phyloP scores from a whole-genome alignment of 208 protist species.

The Leishmania aethiopica region DNA sequence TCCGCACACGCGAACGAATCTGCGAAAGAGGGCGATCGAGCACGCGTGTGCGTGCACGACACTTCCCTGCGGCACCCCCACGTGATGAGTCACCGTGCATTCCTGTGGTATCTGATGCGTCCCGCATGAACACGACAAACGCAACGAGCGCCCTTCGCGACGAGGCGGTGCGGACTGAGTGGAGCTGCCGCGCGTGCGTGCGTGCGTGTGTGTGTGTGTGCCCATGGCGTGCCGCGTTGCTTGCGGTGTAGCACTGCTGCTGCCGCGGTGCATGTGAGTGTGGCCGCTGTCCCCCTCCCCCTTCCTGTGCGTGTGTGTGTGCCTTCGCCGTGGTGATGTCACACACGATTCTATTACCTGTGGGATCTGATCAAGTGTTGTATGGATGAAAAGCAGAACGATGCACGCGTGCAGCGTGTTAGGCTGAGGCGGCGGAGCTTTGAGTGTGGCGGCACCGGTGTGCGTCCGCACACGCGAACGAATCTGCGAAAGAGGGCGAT shows the following conservation, averaged over 20 bases:
- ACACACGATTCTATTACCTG: constrained; percentile 45
- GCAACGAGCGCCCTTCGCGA: constrained; percentile 43
- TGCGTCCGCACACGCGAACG: too few relatives aligned
- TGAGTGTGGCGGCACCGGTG: background rate
- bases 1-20: too few relatives aligned
- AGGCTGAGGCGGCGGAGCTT: constrained; percentile 18
- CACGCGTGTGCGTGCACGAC: constrained; percentile 20
- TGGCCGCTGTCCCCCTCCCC: background rate
- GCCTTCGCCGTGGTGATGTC: constrained; percentile 21
- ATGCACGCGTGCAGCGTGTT: constrained; percentile 29
- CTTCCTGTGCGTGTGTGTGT: too few relatives aligned
- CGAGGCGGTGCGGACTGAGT: constrained; percentile 24
- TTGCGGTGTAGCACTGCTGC: background rate
- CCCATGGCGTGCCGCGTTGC: constrained; percentile 8
- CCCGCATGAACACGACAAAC: constrained; percentile 45
- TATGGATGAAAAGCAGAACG: constrained; percentile 30
- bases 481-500: background rate
- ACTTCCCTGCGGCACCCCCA: background rate
- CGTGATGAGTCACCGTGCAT: constrained; percentile 49
- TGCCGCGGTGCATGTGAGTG: background rate
- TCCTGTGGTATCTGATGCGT: constrained; percentile 83
- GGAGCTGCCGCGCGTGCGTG: background rate
- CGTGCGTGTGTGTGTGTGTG: constrained; percentile 40
- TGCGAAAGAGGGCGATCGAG: background rate
- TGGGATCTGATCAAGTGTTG: constrained; percentile 37